Base-by-base conservation (phyloP, 495 filamentous ascomycete species). In the Lophiotrema nucula region DNA sequence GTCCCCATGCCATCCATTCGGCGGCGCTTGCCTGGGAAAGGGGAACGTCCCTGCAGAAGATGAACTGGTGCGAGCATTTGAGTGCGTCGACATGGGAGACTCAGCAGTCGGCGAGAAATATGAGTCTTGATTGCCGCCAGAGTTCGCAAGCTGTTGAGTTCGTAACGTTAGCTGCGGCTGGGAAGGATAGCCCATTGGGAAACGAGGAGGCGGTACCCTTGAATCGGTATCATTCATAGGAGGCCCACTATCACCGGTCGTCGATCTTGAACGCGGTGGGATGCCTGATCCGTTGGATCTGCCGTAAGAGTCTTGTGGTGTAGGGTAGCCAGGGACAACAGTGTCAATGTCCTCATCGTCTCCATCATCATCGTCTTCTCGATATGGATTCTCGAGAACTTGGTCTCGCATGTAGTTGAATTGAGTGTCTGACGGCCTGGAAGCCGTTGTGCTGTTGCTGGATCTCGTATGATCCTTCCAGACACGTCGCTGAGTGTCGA, bases 101-200 rank as follows among this genome's bases (percentile, higher is more conserved):
- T 97, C 91, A 12, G 79, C 81, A 10, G 83, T 80, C 0, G 93
- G 93, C 0, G 92, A 97, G 70, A 98, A 98, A 69, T 96, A 97
- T 6, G 91, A 96, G 44, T 87, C 79, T 23, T 69, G 69, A 23
- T 85, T 73, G 69, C 73, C 67, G 67, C 73, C 67, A 68, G 81
- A 53, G 62, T 68, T 41, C 58, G 67, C 39, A 45, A 72, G 53
- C 65, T 80, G 73, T 62, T 88, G 83, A 2, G 91, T 97, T 60
- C 90, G 87, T 8, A 97, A 70, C 33, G 82, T 87, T 23, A 92
- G 74, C 8, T 83, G 77, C 21, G 75, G 72, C 21, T 62, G 55
- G 31, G 43, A 75, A 71, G 21, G 24, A 50, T 83, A 77, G n/a
- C 79, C 79, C 60, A 83, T 76, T 25, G 84, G 83, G 70, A 88